Percentiles rank a stretch among this genome's conserved stretches.
Conservation (phyloP, 192 early-diverging fungal species). For the Coemansia sp. region DNA sequence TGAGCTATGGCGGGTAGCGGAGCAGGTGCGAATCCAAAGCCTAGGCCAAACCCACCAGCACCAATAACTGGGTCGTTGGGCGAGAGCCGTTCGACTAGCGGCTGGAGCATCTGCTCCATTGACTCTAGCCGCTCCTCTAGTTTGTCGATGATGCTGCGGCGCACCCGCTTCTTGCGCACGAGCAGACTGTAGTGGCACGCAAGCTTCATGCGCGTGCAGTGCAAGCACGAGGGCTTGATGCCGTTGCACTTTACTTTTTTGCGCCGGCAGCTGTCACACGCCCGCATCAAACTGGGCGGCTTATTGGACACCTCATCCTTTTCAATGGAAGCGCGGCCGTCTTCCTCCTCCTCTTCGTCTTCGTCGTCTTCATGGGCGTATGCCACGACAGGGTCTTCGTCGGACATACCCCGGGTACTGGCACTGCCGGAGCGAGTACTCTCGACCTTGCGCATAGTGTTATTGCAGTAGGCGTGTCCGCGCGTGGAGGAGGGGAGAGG, state of each 20-base stretch:
- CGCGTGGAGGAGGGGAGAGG: too few species aligned
- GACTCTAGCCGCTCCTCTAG: constrained; percentile 50
- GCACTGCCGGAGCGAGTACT: not conserved
- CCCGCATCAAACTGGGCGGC: constrained; percentile 50
- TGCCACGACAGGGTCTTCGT: not conserved
- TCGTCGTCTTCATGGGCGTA: constrained; percentile 19
- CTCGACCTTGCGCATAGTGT: not conserved
- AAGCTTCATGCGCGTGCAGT: constrained; percentile 53
- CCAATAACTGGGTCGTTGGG: constrained; percentile 49
- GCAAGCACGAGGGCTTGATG: constrained; percentile 48
- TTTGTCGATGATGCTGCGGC: constrained; percentile 54
- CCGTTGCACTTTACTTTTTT: constrained; percentile 58
- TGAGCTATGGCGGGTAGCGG: constrained; percentile 31
- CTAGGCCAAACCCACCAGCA: constrained; percentile 25
- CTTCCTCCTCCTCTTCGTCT: constrained; percentile 9
- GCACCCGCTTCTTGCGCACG: constrained; percentile 54
- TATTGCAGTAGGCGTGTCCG: not conserved
- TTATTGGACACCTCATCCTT: constrained; percentile 24
- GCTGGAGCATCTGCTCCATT: constrained; percentile 57
- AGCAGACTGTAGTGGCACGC: constrained; percentile 55
- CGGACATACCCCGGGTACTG: constrained; percentile 3
- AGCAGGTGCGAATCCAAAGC: constrained; percentile 47
- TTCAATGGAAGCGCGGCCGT: constrained; percentile 4
- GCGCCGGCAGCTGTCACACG: constrained; percentile 53
- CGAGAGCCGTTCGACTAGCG: constrained; percentile 51